Evolutionary conservation across 805 yeast species (phyloP), one percentile per base, ranked within the genome.

Genomic region (Ogataea pignaliae): DNA sequence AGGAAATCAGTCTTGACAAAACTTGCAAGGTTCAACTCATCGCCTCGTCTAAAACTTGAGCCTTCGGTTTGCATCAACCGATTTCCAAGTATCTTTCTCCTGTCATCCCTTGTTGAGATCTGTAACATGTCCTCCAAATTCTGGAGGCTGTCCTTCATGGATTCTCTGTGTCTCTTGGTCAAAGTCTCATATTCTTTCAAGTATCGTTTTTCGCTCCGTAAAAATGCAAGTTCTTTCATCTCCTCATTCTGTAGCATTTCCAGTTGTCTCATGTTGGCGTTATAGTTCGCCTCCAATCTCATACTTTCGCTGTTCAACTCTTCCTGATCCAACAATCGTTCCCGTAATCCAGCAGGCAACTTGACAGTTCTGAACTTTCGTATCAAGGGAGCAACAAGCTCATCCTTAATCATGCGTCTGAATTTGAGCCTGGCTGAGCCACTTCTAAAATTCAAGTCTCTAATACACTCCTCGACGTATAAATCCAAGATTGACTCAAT

Each of bases 251-350:
- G 33, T 9, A 63, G 45, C 9, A 41, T 46, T 16, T 60, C 61
- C 14, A 60, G 36, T 39, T 63, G 66, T 29, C 48, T 47, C n/a
- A 55, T 38, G 36, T 56, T 61, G 7, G 57, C 61, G 39, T 56
- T 55, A 31, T 58, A 54, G 29, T 59, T 52, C 7, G 57, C 42
- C 15, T 49, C 52, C 13, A 63, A 44, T 16, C 61, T 37, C 1
- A 40, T 39, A 26, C 47, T 56, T 17, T 59, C 60, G 4, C 50
- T 52, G 36, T 43, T 47, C 16, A 60, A 36, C 14, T 47, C 47
- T 29, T 56, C 59, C 42, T 60, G 56, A 43, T 61, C 59, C 11
- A 63, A 46, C 2, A 58, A 55, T 11, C 46, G 39, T 17, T 55
- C 59, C 21, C 39, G 47, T 16, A 57, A 38, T 3, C 59, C 53